Evolutionary conservation across 495 filamentous ascomycete species (phyloP), one percentile per base, ranked within the genome.

Genomic region (Aspergillus coremiiformis): DNA sequence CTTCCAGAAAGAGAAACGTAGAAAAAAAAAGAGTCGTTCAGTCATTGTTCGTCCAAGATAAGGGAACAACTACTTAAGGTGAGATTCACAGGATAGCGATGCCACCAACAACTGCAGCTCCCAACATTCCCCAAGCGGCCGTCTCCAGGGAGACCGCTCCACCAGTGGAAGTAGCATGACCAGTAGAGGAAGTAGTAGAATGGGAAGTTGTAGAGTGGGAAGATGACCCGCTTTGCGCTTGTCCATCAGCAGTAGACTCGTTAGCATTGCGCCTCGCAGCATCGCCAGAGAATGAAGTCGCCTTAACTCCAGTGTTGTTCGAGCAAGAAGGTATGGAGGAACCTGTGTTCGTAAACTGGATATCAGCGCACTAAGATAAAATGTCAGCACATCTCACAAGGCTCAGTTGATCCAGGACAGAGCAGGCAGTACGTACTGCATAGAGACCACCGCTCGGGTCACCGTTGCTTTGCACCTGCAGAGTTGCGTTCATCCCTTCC

Each of bases 401-500:
- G 19, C 12, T 35, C n/a, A 12, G 5, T 35, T 14, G 12, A n/a
- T 35, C 20, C 1, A 11, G n/a, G 23, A 47, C 26, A 37, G 2
- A 14, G 10, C 17, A 35, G 21, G 45, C 24, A 29, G 8, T 24
- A 47, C 73, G 56, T 66, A 81, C 77, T 53, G 78, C 75, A 60
- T 82, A 81, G 1, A 81, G 60, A 35, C 80, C 79, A 24, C 76
- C 78, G 17, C 59, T 57, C n/a, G 68, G 68, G 56, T 79, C 74
- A 15, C 73, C 72, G 43, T 69, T 78, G 9, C 72, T 78, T 19
- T 81, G 69, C 47, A 85, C 81, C 67, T 84, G 82, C 43, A 85
- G 75, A 0, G 83, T 84, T n/a, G 78, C 82, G 46, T 82, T 79
- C 58, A 73, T 70, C 0, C 80, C 80, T 23, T 75, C 66, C n/a